A percentile compares a stretch with the other conserved stretches of the same genome.
These are phyloP conservation scores for Pichia ethanolica DNA, from an alignment of 805 yeast species.

Conservation along the genomic window DNA sequence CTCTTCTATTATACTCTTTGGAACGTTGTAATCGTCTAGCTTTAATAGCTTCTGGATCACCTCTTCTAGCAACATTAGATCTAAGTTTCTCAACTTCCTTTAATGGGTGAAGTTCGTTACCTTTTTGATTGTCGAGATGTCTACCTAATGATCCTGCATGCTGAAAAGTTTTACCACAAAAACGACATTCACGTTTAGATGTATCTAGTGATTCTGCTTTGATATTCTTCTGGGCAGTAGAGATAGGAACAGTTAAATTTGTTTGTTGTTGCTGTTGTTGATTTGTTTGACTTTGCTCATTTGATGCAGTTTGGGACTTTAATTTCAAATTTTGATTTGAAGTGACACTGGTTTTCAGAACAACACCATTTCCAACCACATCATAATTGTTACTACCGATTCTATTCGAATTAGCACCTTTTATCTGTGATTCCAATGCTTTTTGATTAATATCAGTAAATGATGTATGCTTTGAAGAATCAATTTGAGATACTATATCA, in stretches of 20 bases:
- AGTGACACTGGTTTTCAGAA: too few relatives aligned
- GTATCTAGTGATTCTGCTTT: not conserved
- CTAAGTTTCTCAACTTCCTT: slow-evolving; percentile 40
- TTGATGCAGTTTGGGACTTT: too few relatives aligned
- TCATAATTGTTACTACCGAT: too few relatives aligned
- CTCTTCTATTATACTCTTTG: slow-evolving; percentile 38
- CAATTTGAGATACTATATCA: too few relatives aligned
- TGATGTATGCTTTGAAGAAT: too few relatives aligned
- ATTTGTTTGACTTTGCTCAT: too few relatives aligned
- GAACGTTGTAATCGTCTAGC: slow-evolving; percentile 36
- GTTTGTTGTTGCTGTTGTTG: too few relatives aligned
- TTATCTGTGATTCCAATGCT: too few relatives aligned
- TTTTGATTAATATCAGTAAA: too few relatives aligned
- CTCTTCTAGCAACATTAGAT: slow-evolving; percentile 44
- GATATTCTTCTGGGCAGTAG: not conserved
- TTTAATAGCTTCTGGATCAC: slow-evolving; percentile 36
- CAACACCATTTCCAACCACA: too few relatives aligned
- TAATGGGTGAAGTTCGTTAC: slow-evolving; percentile 44
- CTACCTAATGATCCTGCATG: slow-evolving; percentile 56
- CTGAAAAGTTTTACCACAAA: slow-evolving; percentile 47
- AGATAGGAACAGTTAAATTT: not conserved
- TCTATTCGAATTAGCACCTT: too few relatives aligned
- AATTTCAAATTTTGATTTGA: too few relatives aligned
- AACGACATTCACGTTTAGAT: slow-evolving; percentile 28
- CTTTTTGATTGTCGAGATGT: slow-evolving; percentile 50